Conservation (phyloP, 495 filamentous ascomycete genomes). For the Penicillium roqueforti region DNA sequence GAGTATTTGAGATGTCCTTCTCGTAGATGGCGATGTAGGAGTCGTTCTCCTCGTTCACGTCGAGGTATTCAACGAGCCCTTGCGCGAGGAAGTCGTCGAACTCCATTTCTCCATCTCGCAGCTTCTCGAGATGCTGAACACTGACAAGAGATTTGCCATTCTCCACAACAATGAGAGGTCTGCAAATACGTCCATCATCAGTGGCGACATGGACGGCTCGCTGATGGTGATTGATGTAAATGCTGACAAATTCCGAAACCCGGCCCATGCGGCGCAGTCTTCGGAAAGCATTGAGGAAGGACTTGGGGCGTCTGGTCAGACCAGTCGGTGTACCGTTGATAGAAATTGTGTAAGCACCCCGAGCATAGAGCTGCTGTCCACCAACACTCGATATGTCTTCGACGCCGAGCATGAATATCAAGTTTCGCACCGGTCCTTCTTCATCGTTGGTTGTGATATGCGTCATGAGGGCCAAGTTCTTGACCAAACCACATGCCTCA, state of each 20-base stretch:
- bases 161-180: conserved; percentile 91
- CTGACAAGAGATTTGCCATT: conserved; percentile 75
- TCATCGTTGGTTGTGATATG: conserved; percentile 97
- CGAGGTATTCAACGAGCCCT: conserved; percentile 91
- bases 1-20: conserved; percentile 68
- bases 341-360: conserved; percentile 84
- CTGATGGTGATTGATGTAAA: conserved; percentile 90
- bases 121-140: conserved; percentile 65
- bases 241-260: conserved; percentile 90
- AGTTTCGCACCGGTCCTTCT: conserved; percentile 76
- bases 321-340: conserved; percentile 93
- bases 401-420: conserved; percentile 73
- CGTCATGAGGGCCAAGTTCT: conserved; percentile 98
- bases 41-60: conserved; percentile 98
- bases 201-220: conserved; percentile 91
- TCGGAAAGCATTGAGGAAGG: conserved; percentile 78
- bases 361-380: conserved; percentile 77
- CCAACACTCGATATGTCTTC: conserved; percentile 69
- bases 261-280: conserved; percentile 78
- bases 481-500: conserved; percentile 95
- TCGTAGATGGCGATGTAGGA: conserved; percentile 88
- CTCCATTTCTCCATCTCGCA: conserved; percentile 73
- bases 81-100: conserved; percentile 91
- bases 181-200: conserved; percentile 92
- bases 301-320: conserved; percentile 73